Base-by-base conservation (phyloP, 2,329 filamentous ascomycete genomes). In the Alternaria sp. region DNA sequence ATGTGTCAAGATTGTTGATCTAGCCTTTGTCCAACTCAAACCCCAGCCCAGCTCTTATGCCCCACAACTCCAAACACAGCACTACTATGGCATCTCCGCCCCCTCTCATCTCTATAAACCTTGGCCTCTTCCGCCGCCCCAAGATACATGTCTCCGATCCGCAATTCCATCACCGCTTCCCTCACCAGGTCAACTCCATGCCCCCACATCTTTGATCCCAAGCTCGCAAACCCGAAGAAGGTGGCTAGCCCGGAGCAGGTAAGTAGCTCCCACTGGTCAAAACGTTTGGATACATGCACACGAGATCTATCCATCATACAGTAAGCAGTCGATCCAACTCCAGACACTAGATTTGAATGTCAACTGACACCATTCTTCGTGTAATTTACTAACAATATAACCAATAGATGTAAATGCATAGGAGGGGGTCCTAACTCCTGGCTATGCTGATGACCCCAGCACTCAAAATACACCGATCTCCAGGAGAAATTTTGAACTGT, bases 171-270 rank as follows among this genome's bases (percentile, higher is more conserved):
- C 0, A 80, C 81, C 0, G 69, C 71, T 1, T 77, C 72, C 46
- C 73, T 70, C 1, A 82, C 83, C 28, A 79, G 76, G 5, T 70
- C 70, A 11, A 85, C 77, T 0, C 81, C 83, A 63, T 84, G 81
- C 0, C 80, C 80, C 78, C 0, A 84, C 82, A 62, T 85, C 84
- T 57, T 85, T 84, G 7, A 85, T 75, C 0, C 81, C 84, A 3
- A 85, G 70, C 23, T 80, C 77, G 17, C 3, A 85, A 57, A 36
- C 82, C 82, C 0, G 82, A 85, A 76, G 77, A 80, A 2, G 83
- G 82, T 28, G 73, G 65, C 26, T 78, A 50, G 0, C 72, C 71
- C 10, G 53, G 51, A 0, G 65, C 50, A 3, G 74, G 72, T 23
- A 64, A 58, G 33, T 76, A 76, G 3, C 60, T 61, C 0, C 72